Conservation (phyloP, 2,329 filamentous ascomycete genomes). For the Fusarium compactum region DNA sequence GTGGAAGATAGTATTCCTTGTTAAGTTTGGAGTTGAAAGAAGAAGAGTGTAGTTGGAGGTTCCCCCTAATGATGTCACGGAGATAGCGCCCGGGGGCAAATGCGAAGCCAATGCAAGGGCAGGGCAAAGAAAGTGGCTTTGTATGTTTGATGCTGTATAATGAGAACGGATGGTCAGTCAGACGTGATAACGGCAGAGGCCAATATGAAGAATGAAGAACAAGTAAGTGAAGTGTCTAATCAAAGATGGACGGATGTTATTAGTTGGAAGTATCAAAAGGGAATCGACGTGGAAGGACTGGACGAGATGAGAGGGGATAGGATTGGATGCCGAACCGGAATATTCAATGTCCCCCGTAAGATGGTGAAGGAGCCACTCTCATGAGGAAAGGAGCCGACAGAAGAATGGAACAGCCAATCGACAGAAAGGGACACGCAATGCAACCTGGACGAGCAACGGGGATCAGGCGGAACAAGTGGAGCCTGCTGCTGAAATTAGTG, state of each 20-base stretch:
- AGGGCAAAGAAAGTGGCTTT: slow-evolving; percentile 35
- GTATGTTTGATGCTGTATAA: slow-evolving; percentile 38
- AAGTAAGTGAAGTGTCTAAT: slow-evolving; percentile 5
- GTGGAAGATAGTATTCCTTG: slow-evolving; percentile 19
- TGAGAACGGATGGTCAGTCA: slow-evolving; percentile 32
- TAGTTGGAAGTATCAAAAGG: slow-evolving; percentile 20
- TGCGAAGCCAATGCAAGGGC: slow-evolving; percentile 41
- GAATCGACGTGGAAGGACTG: slow-evolving; percentile 35
- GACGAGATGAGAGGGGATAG: slow-evolving; percentile 39
- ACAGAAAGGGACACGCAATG: slow-evolving; percentile 46
- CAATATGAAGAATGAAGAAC: slow-evolving; percentile 22
- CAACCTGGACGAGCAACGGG: slow-evolving; percentile 37
- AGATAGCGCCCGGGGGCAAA: slow-evolving; percentile 35
- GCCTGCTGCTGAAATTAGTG: slow-evolving; percentile 37
- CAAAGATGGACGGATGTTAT: slow-evolving; percentile 6
- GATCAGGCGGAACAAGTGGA: slow-evolving; percentile 26
- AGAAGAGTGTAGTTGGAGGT: slow-evolving; percentile 28
- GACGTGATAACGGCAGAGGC: slow-evolving; percentile 15
- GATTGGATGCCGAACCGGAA: slow-evolving; percentile 35
- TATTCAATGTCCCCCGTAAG: slow-evolving; percentile 44
- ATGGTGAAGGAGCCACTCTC: slow-evolving; percentile 41
- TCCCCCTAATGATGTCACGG: slow-evolving; percentile 50
- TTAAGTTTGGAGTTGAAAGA: slow-evolving; percentile 19
- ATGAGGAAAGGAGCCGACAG: slow-evolving; percentile 37
- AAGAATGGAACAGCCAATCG: slow-evolving; percentile 19